Evolutionary conservation across 192 early-diverging fungal species (phyloP).

Genomic region (Coemansia sp.): DNA sequence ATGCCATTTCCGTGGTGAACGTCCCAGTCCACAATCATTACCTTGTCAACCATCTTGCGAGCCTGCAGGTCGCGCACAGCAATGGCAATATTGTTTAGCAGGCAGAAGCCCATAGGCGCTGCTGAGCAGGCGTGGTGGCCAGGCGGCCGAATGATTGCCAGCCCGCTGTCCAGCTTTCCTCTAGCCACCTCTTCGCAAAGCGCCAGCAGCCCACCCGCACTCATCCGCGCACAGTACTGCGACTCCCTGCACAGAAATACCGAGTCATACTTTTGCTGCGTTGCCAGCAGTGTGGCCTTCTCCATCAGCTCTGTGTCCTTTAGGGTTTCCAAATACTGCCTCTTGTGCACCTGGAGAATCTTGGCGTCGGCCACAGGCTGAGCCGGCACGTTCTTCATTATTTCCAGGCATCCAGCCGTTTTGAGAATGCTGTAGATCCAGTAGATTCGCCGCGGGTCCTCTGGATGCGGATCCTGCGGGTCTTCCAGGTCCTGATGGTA

Average conservation of each 20-base stretch:
- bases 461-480: slow-evolving; percentile 67
- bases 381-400: slow-evolving; percentile 31
- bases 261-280: slow-evolving; percentile 56
- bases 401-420: slow-evolving; percentile 43
- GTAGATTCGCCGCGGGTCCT: slow-evolving; percentile 72
- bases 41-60: slow-evolving; percentile 48
- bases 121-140: slow-evolving; percentile 88
- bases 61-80: slow-evolving; percentile 64
- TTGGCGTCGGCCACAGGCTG: slow-evolving; percentile 16
- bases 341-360: slow-evolving; percentile 56
- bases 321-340: slow-evolving; percentile 48
- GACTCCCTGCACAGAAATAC: slow-evolving; percentile 70
- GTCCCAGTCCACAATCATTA: slow-evolving; percentile 94
- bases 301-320: slow-evolving; percentile 47
- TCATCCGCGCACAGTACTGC: slow-evolving; percentile 62
- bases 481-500: slow-evolving; percentile 59
- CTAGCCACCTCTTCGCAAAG: slow-evolving; percentile 67
- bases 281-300: slow-evolving; percentile 44
- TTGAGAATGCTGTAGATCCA: slow-evolving; percentile 60
- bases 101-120: slow-evolving; percentile 82
- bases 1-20: slow-evolving; percentile 96
- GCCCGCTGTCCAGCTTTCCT: slow-evolving; percentile 66
- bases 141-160: slow-evolving; percentile 90
- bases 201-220: slow-evolving; percentile 74
- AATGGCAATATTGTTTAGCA: slow-evolving; percentile 88